Percentiles rank a stretch among this genome's conserved stretches.
These are phyloP conservation scores for Pleurozium schreberi DNA, from an alignment of 225 moss, liverwort and hornwort species.

Conservation along the genomic window DNA sequence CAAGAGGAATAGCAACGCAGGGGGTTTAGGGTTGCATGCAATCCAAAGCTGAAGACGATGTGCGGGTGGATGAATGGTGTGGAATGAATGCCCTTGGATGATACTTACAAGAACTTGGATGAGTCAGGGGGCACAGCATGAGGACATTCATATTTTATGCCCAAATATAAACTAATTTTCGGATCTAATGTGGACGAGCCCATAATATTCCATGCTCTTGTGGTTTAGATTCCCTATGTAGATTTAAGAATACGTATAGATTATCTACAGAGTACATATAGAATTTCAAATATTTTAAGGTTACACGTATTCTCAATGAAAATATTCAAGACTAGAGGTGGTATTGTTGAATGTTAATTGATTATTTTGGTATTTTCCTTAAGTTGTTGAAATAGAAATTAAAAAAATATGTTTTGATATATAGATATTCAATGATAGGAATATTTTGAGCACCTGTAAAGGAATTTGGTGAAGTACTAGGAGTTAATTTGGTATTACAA, in stretches of 20 bases:
- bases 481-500: too few relatives aligned
- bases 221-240: not conserved
- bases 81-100: not conserved
- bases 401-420: not conserved
- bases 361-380: not conserved
- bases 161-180: not conserved
- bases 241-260: not conserved
- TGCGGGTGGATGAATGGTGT: not conserved
- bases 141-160: too few relatives aligned
- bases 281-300: too few relatives aligned
- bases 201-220: not conserved
- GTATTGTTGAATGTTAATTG: not conserved
- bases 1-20: too few relatives aligned
- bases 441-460: not conserved
- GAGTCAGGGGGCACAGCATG: not conserved
- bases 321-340: not conserved
- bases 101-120: not conserved
- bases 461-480: too few relatives aligned
- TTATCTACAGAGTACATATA: too few relatives aligned
- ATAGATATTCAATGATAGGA: not conserved
- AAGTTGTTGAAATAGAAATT: too few relatives aligned
- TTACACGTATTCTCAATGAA: rapidly evolving
- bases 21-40: not conserved
- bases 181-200: not conserved
- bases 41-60: not conserved